Evolutionary conservation across 768 basidiomycete genomes (phyloP).

Genomic region (Mycena crocata): DNA sequence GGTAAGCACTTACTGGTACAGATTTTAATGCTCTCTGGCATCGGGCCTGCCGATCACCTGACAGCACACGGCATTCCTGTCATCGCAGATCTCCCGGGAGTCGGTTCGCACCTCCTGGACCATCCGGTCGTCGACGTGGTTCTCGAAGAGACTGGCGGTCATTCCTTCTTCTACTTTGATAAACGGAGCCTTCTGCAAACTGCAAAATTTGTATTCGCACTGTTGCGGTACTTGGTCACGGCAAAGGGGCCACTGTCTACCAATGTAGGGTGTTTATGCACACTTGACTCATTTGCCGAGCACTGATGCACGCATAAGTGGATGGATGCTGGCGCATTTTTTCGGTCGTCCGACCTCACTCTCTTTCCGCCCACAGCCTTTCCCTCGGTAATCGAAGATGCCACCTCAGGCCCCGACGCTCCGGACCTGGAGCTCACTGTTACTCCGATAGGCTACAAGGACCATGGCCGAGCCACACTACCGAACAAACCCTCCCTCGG

Average conservation of each 20-base stretch:
- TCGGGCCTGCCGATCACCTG: conserved; percentile 76
- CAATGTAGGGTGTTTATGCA: conserved; percentile 59
- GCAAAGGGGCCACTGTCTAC: conserved; percentile 62
- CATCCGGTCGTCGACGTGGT: conserved; percentile 68
- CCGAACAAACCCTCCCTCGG: conserved; percentile 1
- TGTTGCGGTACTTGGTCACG: conserved; percentile 52
- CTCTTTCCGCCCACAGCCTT: conserved; percentile 55
- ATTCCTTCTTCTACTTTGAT: conserved; percentile 54
- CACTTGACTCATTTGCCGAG: neutral
- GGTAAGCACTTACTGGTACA: conserved; percentile 36
- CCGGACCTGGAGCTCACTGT: conserved; percentile 58
- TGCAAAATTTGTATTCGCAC: conserved; percentile 27
- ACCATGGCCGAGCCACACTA: neutral
- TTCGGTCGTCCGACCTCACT: conserved; percentile 59
- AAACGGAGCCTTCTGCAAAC: conserved; percentile 35
- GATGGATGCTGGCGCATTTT: conserved; percentile 64
- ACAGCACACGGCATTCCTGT: conserved; percentile 63
- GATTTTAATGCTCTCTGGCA: conserved; percentile 79
- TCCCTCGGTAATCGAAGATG: conserved; percentile 47
- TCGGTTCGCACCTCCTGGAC: conserved; percentile 80
- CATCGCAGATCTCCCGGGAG: conserved; percentile 74
- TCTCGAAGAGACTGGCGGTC: conserved; percentile 62
- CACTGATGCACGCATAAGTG: conserved; percentile 38
- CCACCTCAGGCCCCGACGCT: conserved; percentile 51
- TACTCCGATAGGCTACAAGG: conserved; percentile 50